Evolutionary conservation across 768 basidiomycete genomes (phyloP).

Genomic region (Obba rivulosa): DNA sequence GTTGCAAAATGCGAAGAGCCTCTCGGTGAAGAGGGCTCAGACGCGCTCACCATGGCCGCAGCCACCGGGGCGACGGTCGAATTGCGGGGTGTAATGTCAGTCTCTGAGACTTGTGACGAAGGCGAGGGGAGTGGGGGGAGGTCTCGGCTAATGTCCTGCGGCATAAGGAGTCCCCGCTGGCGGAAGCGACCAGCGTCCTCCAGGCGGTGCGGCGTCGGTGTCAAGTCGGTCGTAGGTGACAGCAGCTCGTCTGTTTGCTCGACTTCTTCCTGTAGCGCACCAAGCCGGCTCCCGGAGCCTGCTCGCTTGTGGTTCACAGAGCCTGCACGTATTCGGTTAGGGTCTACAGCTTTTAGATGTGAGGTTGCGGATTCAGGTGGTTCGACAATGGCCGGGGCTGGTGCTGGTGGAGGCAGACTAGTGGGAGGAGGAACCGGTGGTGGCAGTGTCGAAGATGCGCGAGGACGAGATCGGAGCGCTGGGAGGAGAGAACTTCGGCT

Average conservation of each 20-base stretch:
- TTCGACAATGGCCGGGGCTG: conserved; percentile 25
- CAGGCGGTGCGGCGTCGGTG: background rate
- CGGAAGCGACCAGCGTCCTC: background rate
- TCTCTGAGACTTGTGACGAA: conserved; percentile 5
- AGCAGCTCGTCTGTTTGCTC: conserved; percentile 16
- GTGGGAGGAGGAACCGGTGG: conserved; percentile 63
- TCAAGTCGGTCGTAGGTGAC: background rate
- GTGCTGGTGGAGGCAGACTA: conserved; percentile 56
- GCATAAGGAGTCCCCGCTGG: background rate
- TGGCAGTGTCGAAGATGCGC: conserved; percentile 56
- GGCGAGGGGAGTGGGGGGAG: conserved; percentile 63
- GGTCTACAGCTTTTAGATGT: conserved; percentile 29
- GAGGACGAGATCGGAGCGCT: conserved; percentile 28
- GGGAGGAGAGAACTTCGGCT: conserved; percentile 7
- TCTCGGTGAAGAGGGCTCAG: conserved; percentile 46
- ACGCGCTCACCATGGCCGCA: conserved; percentile 14
- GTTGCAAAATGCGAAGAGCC: conserved; percentile 32
- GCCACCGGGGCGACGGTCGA: conserved; percentile 1
- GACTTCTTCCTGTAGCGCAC: conserved; percentile 57
- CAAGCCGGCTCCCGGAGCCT: conserved; percentile 52
- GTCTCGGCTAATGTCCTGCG: background rate
- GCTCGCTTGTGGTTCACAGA: conserved; percentile 50
- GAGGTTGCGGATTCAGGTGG: conserved; percentile 27
- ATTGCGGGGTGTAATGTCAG: conserved; percentile 10
- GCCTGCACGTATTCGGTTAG: conserved; percentile 39